These are phyloP conservation scores for Hericium rajendrae DNA, from an alignment of 768 basidiomycete species.

Conservation along the genomic window DNA sequence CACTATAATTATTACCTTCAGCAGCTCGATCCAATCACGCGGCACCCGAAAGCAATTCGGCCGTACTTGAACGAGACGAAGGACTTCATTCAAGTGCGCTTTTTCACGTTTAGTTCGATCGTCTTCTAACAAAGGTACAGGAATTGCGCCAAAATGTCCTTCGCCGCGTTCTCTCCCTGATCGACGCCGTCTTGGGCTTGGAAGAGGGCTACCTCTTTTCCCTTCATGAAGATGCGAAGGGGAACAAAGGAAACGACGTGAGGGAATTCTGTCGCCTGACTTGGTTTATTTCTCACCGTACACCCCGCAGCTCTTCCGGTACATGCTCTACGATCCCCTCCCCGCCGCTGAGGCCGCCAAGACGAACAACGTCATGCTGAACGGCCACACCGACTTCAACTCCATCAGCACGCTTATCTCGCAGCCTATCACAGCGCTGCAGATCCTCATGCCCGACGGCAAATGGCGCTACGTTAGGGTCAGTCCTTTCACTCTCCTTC, in stretches of 20 bases:
- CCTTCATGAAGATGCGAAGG: constrained; percentile 20
- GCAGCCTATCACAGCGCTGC: constrained; percentile 26
- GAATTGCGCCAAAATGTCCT: constrained; percentile 24
- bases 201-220: constrained; percentile 25
- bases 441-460: constrained; percentile 27
- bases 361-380: constrained; percentile 28
- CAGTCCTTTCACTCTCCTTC: background rate
- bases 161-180: constrained; percentile 20
- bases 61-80: constrained; percentile 25
- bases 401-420: constrained; percentile 25
- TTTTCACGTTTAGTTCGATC: background rate
- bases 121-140: constrained; percentile 1
- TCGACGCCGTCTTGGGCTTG: constrained; percentile 24
- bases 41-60: constrained; percentile 23
- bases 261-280: background rate
- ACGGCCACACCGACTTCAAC: constrained; percentile 25
- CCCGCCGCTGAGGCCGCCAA: constrained; percentile 20
- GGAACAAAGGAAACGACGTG: constrained; percentile 21
- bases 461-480: constrained; percentile 26
- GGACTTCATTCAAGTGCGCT: constrained; percentile 16
- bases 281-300: background rate
- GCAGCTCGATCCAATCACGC: constrained; percentile 22
- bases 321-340: constrained; percentile 29
- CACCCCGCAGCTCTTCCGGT: constrained; percentile 19
- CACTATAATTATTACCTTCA: constrained; percentile 27